Conservation (phyloP, 2,329 filamentous ascomycete species). For the Colletotrichum lindemuthianum region DNA sequence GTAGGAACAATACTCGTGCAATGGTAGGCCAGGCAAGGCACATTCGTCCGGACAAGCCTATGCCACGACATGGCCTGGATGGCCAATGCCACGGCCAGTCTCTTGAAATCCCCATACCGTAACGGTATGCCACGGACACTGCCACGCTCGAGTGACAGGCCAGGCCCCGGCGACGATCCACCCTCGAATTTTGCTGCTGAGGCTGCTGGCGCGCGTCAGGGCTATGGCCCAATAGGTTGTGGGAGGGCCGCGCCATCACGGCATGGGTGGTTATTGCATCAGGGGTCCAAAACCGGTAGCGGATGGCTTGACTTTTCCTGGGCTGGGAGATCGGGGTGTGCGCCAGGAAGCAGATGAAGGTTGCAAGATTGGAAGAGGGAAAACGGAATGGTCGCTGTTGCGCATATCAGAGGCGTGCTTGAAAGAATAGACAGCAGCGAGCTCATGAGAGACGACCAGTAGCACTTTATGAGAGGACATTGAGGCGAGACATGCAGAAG, state of each 20-base stretch:
- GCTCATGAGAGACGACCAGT: no score
- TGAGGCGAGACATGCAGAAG: no score
- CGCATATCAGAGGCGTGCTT: no score
- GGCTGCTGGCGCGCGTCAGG: slow-evolving; percentile 33
- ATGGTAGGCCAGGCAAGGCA: slow-evolving; percentile 13
- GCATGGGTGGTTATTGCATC: slow-evolving; percentile 26
- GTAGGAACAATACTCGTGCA: background rate
- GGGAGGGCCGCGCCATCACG: slow-evolving; percentile 29
- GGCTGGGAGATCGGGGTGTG: slow-evolving; percentile 19
- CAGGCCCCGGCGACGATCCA: slow-evolving; percentile 30
- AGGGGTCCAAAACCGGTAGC: slow-evolving; percentile 8
- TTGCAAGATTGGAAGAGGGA: background rate
- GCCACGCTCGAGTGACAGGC: slow-evolving; percentile 33
- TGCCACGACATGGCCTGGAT: slow-evolving; percentile 16
- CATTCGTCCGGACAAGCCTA: slow-evolving; percentile 17
- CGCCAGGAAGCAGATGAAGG: background rate
- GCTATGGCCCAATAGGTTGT: slow-evolving; percentile 23
- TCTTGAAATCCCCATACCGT: slow-evolving; percentile 5
- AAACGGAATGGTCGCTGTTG: background rate
- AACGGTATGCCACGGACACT: slow-evolving; percentile 29
- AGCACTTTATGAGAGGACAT: no score
- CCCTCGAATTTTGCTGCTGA: slow-evolving; percentile 30
- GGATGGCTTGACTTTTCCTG: slow-evolving; percentile 12
- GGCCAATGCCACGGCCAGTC: slow-evolving; percentile 3
- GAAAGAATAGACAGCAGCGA: no score